Evolutionary conservation across 257 asterid genomes (phyloP), one percentile per base, ranked within the genome.

Genomic region (Lantana camara): DNA sequence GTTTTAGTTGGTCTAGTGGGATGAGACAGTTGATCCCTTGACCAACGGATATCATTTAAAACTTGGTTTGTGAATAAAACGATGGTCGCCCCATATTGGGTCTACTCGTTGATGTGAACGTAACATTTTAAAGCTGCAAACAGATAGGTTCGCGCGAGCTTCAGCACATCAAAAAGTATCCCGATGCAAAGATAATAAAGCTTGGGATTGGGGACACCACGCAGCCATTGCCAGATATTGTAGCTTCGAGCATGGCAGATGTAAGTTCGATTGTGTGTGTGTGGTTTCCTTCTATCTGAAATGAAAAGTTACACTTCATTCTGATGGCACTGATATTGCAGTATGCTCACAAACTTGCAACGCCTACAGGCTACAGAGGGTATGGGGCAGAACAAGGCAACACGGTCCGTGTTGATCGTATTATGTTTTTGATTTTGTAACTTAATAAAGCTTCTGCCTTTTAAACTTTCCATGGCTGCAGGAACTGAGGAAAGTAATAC

Each of bases 181-280:
- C 87, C 29, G 44, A 80, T 63, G 93, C 89, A 44, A 73, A 82
- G 27, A 65, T 82, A 12, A 80, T 82, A 66, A 82, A 82, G 60
- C 93, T 85, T 24, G 93, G 93, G 6, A 72, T 85, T 57, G 93
- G 93, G 19, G 83, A 85, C 68, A 85, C 93, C 64, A 82, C 89
- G 0, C 66, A 80, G 70, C 93, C 89, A 23, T 53, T 85, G 41
- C 93, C 93, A 2, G 75, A 72, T 7, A 29, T 29, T 49, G 75
- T 82, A 20, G 80, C 93, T 37, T 68, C 46, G 42, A 71, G 49
- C 75, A 85, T 82, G 93, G 81, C 93, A 34, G 45, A 71, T 34
- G 93, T 85, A 74, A 79, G 77, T 72, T 67, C 17, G 17, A 12
- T 3, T 35, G 11, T 10, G 11, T 27, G 14, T 38, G 14, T 38